Conservation (phyloP, 345 rosid genomes). For the Aurinia saxatilis region DNA sequence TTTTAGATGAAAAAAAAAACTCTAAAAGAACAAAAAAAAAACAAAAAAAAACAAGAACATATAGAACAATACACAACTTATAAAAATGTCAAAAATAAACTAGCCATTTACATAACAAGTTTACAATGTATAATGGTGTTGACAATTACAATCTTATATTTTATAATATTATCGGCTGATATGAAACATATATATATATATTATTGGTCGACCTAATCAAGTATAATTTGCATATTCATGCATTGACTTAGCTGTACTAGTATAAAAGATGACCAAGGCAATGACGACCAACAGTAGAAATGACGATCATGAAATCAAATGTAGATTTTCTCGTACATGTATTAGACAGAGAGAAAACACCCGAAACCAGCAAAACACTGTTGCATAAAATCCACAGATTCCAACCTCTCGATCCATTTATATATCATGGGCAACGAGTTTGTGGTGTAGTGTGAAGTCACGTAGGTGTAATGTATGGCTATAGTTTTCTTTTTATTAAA, state of each 20-base stretch:
- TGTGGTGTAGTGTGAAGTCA: conserved; percentile 11
- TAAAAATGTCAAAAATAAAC: too few species aligned
- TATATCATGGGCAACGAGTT: conserved; percentile 2
- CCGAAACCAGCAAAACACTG: conserved; percentile 16
- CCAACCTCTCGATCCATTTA: background rate
- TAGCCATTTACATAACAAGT: background rate
- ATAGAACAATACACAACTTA: too few species aligned
- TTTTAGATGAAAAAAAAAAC: too few species aligned
- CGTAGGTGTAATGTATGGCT: background rate
- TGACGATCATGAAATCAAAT: conserved; percentile 14
- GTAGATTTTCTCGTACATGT: conserved; percentile 13
- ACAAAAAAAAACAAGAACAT: too few species aligned
- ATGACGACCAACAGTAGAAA: conserved; percentile 23
- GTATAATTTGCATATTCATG: conserved; percentile 8
- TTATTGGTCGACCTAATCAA: background rate
- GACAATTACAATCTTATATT: background rate
- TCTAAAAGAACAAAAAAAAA: too few species aligned
- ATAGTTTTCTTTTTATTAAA: too few species aligned
- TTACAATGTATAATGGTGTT: too few species aligned
- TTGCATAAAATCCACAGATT: conserved; percentile 12
- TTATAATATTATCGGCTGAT: background rate
- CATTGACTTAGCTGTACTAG: conserved; percentile 23
- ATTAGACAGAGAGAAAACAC: background rate
- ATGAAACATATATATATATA: background rate
- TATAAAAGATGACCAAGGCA: conserved; percentile 13